Evolutionary conservation across 371 early-diverging fungal genomes (phyloP), one percentile per base, ranked within the genome.

Genomic region (Rhizopus arrhizus): DNA sequence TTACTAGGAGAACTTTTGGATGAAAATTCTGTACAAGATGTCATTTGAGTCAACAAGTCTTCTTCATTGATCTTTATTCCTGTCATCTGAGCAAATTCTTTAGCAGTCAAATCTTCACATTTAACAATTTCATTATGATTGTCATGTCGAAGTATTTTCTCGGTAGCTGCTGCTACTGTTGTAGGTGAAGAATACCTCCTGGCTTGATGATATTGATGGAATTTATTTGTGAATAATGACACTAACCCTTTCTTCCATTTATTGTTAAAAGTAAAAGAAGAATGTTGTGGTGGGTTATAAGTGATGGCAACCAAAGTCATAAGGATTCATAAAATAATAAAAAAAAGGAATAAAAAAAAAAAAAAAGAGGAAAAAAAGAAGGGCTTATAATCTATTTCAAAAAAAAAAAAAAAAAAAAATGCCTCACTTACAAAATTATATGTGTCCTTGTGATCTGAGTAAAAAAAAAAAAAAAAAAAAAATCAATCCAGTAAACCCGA

Each of bases 61-160:
- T 46, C 33, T 65, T 55, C 15, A 41, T 64, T 66, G 32, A 75
- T 68, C 56, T 72, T 75, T 41, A 78, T 75, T 0, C 78, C 78
- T 29, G 78, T 65, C 62, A 71, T 61, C 35, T 64, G 64, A 32
- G 78, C 78, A 59, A 78, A 78, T 53, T 78, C 75, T 47, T 72
- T 78, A 5, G 75, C 75, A n/a, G 78, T 78, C 9, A 78, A 69
- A 51, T 78, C 75, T 59, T 75, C 75, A 22, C 72, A 73, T 53
- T 70, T 66, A 13, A 71, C 49, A 22, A 22, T 22, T 13, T 41
- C 32, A n/a, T 36, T 33, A 6, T 32, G 38, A 35, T 47, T 16
- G 3, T 59, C 35, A 35, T 69, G 72, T 43, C 71, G 60, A 22
- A 77, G 59, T 2, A 73, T 58, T 59, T 78, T 78, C 58, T 78